Evolutionary conservation across 371 early-diverging fungal species (phyloP), one percentile per base, ranked within the genome.

Genomic region (Mucor racemosus): DNA sequence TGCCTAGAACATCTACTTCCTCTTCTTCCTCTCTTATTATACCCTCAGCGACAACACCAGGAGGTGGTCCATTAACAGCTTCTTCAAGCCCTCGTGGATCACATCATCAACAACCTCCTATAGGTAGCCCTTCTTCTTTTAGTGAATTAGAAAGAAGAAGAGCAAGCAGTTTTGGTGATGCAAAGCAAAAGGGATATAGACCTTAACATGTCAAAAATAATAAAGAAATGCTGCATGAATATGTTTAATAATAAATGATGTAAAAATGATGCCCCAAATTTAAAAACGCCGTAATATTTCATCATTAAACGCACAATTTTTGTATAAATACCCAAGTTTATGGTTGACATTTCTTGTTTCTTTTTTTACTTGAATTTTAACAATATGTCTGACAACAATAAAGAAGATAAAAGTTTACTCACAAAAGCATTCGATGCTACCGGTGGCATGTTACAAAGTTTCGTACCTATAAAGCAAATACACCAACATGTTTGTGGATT

Each of bases 1-100:
- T 75, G 4, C 81, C 79, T n/a, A 77, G 79, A 42, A 77, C 81
- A 15, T 81, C 81, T 7, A 81, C 81, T 1, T 78, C 82, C 6
- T 81, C 81, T 0, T 81, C 82, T 14, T 81, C 82, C 10, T 78
- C 81, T 5, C 55, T 70, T 1, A 33, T 72, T 38, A 62, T 74
- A 59, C 68, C 74, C 40, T 19, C 50, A 15, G 31, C 60, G 13
- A 38, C 54, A 9, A 40, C 55, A 34, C 19, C 56, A 1, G 36
- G 38, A 33, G 56, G 41, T 19, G 44, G 17, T 26, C 44, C 33
- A 10, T 38, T 58, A 6, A 56, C 55, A n/a, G 54, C 62, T 17
- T 60, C 58, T 19, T 63, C 75, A 9, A 76, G 73, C 33, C 67
- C 76, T 19, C 58, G 69, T 7, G 70, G 65, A 1, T 66, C 74